Percentiles rank a stretch among this genome's conserved stretches.
phyloP scores from a whole-genome alignment of 306 rosid species.

The Quercus bicolor region DNA sequence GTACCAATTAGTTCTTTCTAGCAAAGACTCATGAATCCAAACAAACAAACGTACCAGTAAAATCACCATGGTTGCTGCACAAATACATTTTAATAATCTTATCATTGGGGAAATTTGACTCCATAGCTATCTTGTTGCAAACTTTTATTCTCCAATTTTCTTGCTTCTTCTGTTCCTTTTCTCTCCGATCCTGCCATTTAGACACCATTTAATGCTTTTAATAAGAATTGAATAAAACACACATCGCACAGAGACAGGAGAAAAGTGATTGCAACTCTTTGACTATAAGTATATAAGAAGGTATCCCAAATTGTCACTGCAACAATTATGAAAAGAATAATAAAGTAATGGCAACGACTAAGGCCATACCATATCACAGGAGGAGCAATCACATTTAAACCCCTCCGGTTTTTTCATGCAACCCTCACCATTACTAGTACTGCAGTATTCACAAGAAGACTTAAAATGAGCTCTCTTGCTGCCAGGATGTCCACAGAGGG shows the following conservation, averaged over 20 bases:
- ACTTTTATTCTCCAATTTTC: conserved; percentile 59
- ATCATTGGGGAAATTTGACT: conserved; percentile 63
- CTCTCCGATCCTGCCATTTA: conserved; percentile 61
- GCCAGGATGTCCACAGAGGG: conserved; percentile 97
- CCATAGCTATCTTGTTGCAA: conserved; percentile 60
- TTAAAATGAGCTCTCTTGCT: conserved; percentile 59
- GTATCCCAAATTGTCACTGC: neutral
- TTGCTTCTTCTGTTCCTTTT: conserved; percentile 49
- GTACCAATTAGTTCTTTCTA: neutral
- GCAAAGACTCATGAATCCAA: neutral
- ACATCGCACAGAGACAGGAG: neutral
- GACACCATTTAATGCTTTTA: conserved; percentile 10
- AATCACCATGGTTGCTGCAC: conserved; percentile 53
- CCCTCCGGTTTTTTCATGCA: conserved; percentile 68
- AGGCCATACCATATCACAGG: conserved; percentile 60
- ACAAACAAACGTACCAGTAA: conserved; percentile 44
- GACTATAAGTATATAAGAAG: neutral
- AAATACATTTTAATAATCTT: conserved; percentile 68
- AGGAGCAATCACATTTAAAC: conserved; percentile 70
- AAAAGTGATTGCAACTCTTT: neutral
- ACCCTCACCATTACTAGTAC: conserved; percentile 36
- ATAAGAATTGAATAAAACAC: neutral
- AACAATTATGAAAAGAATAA: conserved; percentile 1
- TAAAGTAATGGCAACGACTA: neutral
- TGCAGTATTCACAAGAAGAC: conserved; percentile 59